Evolutionary conservation across 345 rosid genomes (phyloP), one percentile per base, ranked within the genome.

Genomic region (Eutrema japonicum): DNA sequence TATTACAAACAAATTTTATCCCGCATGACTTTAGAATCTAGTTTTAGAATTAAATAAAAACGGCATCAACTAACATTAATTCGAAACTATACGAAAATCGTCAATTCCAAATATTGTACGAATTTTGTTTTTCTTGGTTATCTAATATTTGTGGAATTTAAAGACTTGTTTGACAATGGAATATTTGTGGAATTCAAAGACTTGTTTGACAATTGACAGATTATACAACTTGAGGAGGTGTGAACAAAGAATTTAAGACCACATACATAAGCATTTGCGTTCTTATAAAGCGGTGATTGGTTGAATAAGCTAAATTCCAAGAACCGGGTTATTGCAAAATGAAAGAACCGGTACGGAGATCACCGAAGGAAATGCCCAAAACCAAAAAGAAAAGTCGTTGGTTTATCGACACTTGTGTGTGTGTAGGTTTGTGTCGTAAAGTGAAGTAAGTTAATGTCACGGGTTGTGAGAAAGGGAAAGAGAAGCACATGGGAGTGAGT

Each of bases 401-500:
- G 78, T 67, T 50, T 32, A 42, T 38, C 2, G 52, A 66, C 72
- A 47, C 60, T 58, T 74, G 78, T 49, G 36, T 33, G 32, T 38
- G 47, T 57, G 64, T 58, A 70, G 14, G 11, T 10, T 10, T 40
- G 64, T 76, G 79, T 76, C 79, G 76, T 64, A 0, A 40, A 56
- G 79, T 55, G 42, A 2, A 42, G 49, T 14, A 13, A 50, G 73
- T 52, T 35, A 56, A 26, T 64, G 76, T 76, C 79, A 76, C 79
- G 76, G 76, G 66, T 41, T 22, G 60, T 38, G 72, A 56, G 66
- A 65, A 65, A 56, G 51, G 47, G 64, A 63, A 69, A 69, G 67
- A 74, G 64, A 13, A 56, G 76, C 79, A 76, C 79, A 70, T 76
- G 79, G 71, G 65, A 29, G 32, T 64, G 75, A 70, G 75, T 76